A percentile compares a stretch with the other conserved stretches of the same genome.
phyloP scores from a whole-genome alignment of 2,329 filamentous ascomycete genomes.

The Fusarium ambrosium region DNA sequence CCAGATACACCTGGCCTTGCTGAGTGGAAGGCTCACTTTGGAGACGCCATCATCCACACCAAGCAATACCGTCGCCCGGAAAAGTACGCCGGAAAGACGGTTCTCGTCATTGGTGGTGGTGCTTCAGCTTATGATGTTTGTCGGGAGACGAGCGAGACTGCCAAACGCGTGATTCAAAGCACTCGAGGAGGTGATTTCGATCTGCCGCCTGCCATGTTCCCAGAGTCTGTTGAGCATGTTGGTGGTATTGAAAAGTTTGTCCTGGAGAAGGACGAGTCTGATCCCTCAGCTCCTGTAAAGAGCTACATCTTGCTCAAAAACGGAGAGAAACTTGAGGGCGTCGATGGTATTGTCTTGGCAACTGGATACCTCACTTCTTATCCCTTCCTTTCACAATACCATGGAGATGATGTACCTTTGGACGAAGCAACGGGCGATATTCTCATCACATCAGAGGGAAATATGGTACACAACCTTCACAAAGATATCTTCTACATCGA shows the following conservation, averaged over 20 bases:
- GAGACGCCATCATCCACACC: constrained; percentile 72
- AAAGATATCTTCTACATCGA: constrained; percentile 80
- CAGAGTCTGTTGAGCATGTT: constrained; percentile 65
- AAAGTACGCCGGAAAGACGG: constrained; percentile 65
- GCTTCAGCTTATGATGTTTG: constrained; percentile 60
- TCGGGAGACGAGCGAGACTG: constrained; percentile 54
- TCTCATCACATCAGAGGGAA: constrained; percentile 73
- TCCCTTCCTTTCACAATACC: constrained; percentile 71
- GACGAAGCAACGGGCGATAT: constrained; percentile 64
- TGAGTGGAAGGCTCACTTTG: constrained; percentile 68
- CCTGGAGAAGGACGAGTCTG: constrained; percentile 15
- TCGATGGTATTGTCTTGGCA: constrained; percentile 74
- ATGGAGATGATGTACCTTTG: constrained; percentile 53
- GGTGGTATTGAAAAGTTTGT: constrained; percentile 63
- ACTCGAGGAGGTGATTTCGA: constrained; percentile 72
- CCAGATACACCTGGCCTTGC: constrained; percentile 71
- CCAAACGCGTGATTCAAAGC: constrained; percentile 61
- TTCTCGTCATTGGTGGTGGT: constrained; percentile 68
- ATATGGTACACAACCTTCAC: constrained; percentile 75
- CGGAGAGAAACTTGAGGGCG: constrained; percentile 64
- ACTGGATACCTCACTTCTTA: constrained; percentile 79
- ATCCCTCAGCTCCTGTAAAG: constrained; percentile 57
- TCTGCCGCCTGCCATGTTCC: constrained; percentile 66
- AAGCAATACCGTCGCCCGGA: constrained; percentile 78
- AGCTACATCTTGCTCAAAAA: constrained; percentile 66